Percentiles rank a stretch among this genome's conserved stretches.
These are phyloP conservation scores for Monilinia fructigena DNA, from an alignment of 2,329 filamentous ascomycete genomes.

Conservation along the genomic window DNA sequence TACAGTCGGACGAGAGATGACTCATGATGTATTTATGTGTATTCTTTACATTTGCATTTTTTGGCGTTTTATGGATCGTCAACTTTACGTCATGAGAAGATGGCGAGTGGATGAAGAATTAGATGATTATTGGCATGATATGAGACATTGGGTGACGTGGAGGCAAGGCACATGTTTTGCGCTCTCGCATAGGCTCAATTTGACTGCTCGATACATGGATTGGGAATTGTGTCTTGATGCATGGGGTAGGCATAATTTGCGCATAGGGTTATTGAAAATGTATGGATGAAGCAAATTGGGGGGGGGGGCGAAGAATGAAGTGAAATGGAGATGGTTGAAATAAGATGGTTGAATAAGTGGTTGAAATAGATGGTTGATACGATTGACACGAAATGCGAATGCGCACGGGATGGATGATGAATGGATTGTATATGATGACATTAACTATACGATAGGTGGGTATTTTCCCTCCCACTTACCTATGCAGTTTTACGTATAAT, in stretches of 20 bases:
- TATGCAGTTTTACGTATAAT: neutral
- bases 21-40: conserved; percentile 12
- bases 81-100: conserved; percentile 1
- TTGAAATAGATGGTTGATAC: too few relatives aligned
- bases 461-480: neutral
- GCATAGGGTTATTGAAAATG: neutral
- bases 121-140: conserved; percentile 2
- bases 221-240: neutral
- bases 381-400: neutral
- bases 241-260: conserved; percentile 11
- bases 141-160: neutral
- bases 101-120: neutral
- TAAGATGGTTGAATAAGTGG: too few relatives aligned
- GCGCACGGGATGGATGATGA: neutral
- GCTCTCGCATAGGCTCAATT: neutral
- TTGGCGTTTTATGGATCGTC: conserved; percentile 11
- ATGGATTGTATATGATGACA: conserved; percentile 2
- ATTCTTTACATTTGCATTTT: conserved; percentile 13
- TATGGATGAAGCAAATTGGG: neutral
- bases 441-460: neutral
- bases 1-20: neutral
- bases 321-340: neutral
- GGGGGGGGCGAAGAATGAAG: neutral
- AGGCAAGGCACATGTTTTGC: neutral
- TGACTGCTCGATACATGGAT: neutral